A percentile compares a stretch with the other conserved stretches of the same genome.
Conservation (phyloP, 306 rosid species). For the Urtica urens region DNA sequence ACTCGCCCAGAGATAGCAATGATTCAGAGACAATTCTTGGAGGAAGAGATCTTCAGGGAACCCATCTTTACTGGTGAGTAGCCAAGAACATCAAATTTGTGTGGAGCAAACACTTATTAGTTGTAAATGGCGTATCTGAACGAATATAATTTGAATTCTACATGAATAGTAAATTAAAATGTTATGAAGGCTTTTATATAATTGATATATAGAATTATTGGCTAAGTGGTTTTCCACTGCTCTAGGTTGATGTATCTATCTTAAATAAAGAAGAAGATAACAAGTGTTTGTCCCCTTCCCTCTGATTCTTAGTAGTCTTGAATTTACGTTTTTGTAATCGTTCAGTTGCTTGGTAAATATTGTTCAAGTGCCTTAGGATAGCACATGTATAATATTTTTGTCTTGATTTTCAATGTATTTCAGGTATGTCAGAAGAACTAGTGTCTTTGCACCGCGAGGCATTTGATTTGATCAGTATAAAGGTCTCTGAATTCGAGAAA, state of each 20-base stretch:
- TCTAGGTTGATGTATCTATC: no score
- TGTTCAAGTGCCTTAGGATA: not conserved
- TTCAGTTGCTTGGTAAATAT: not conserved
- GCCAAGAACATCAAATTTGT: no score
- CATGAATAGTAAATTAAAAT: no score
- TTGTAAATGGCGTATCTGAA: no score
- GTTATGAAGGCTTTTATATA: no score
- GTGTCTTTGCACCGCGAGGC: conserved; percentile 38
- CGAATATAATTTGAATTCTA: no score
- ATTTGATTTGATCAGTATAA: conserved; percentile 45
- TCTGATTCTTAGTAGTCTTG: not conserved
- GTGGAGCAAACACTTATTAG: no score
- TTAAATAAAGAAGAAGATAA: no score
- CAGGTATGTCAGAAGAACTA: conserved; percentile 66
- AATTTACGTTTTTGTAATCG: not conserved
- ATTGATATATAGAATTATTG: no score
- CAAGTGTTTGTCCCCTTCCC: no score
- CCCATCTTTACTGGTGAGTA: conserved; percentile 64
- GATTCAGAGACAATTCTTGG: conserved; percentile 79
- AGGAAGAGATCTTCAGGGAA: conserved; percentile 62
- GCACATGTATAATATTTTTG: conserved; percentile 9
- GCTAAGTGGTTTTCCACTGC: no score
- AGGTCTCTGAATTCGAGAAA: conserved; percentile 34
- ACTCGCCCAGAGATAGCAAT: conserved; percentile 62
- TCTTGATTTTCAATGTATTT: conserved; percentile 20